Evolutionary conservation across 129 eudicot genomes (phyloP).

Genomic region (Flaveria trinervia): DNA sequence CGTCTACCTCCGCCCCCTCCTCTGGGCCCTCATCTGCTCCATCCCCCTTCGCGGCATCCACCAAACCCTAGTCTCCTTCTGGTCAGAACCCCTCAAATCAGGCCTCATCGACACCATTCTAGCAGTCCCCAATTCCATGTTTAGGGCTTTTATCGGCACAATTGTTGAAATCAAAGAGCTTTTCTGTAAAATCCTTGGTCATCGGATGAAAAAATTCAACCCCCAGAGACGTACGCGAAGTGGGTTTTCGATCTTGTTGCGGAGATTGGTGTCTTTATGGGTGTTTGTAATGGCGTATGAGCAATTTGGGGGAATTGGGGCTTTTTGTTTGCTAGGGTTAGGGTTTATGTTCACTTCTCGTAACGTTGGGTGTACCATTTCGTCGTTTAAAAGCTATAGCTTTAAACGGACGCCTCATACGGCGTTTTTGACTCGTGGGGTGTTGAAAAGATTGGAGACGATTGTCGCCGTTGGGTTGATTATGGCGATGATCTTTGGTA

Average conservation of each 20-base stretch:
- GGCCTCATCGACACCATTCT: slow-evolving; percentile 70
- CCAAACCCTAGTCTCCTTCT: slow-evolving; percentile 66
- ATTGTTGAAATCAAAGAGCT: slow-evolving; percentile 55
- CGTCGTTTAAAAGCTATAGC: slow-evolving; percentile 63
- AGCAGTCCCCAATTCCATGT: slow-evolving; percentile 68
- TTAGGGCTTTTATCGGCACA: slow-evolving; percentile 69
- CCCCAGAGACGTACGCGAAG: slow-evolving; percentile 27
- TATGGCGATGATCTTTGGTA: slow-evolving; percentile 63
- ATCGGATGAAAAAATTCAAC: slow-evolving; percentile 22
- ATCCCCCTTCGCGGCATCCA: slow-evolving; percentile 88
- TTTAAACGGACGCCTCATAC: slow-evolving; percentile 47
- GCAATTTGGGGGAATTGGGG: slow-evolving; percentile 61
- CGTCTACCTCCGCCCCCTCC: slow-evolving; percentile 65
- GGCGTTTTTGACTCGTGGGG: slow-evolving; percentile 62
- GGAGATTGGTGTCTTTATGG: slow-evolving; percentile 75
- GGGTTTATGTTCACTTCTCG: slow-evolving; percentile 68
- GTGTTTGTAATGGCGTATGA: slow-evolving; percentile 82
- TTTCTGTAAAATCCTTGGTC: slow-evolving; percentile 37
- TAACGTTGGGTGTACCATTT: slow-evolving; percentile 57
- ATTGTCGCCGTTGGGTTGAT: slow-evolving; percentile 84
- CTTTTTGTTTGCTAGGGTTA: slow-evolving; percentile 42
- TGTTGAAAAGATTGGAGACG: slow-evolving; percentile 67
- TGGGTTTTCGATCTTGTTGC: slow-evolving; percentile 58
- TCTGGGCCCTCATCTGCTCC: slow-evolving; percentile 92
- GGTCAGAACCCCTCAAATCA: slow-evolving; percentile 71